phyloP scores from a whole-genome alignment of 305 asterid genomes.

The Fraxinus paxiana region DNA sequence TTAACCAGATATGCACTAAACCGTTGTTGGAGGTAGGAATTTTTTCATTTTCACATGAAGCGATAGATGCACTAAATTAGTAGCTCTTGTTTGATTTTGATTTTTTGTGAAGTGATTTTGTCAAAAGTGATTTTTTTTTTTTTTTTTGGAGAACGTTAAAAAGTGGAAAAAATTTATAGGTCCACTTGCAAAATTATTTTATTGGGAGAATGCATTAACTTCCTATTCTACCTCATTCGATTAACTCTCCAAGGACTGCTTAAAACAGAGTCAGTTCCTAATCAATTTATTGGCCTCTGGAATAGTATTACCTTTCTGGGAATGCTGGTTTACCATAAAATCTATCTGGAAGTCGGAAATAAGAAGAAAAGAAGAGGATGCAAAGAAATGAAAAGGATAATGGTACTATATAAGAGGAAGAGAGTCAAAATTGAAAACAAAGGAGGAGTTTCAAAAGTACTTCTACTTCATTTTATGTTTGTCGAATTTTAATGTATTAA shows the following conservation, averaged over 20 bases:
- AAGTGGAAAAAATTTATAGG: not conserved
- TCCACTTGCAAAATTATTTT: not conserved
- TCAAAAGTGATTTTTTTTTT: not conserved
- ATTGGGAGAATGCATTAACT: not conserved
- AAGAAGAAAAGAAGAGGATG: not conserved
- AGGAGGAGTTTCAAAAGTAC: not conserved
- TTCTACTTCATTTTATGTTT: not conserved
- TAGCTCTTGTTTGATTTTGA: not conserved
- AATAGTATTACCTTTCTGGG: not conserved
- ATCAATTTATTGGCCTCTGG: not conserved
- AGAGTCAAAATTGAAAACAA: not conserved
- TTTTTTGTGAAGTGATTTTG: not conserved
- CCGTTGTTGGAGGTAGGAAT: not conserved
- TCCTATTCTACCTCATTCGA: not conserved
- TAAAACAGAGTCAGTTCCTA: not conserved
- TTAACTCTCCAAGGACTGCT: not conserved
- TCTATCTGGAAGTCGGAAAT: not conserved
- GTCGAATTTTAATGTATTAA: not conserved
- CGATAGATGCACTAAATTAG: not conserved
- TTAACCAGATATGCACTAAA: not conserved
- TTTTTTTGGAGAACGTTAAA: not conserved
- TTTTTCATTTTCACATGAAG: not conserved
- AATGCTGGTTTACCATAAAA: not conserved
- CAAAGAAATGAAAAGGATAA: not conserved
- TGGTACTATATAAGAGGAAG: not conserved